Evolutionary conservation across 164 flowering plant genomes (phyloP), one percentile per base, ranked within the genome.

Genomic region (Liquidambar formosana): DNA sequence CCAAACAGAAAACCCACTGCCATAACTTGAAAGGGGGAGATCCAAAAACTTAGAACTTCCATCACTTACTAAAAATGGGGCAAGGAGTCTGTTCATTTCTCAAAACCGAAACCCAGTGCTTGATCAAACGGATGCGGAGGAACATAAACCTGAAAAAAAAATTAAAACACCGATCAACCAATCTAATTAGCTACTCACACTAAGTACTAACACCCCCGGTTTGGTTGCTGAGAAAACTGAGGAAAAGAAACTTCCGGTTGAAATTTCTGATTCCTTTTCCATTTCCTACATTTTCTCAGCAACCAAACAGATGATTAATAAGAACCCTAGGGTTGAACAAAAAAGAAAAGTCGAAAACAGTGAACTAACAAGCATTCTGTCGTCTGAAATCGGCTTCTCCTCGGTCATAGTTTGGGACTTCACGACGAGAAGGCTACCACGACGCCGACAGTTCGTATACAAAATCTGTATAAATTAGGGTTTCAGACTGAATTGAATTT

Each of bases 101-200:
- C 44, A 95, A 84, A 71, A 93, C 91, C 0, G 99, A 91, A 65
- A 95, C 85, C 99, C 99, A 95, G 70, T 95, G 99, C 81, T 93
- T 95, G 72, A 95, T 86, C 82, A 95, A n/a, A 85, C 16, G 97
- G 89, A 80, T 95, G 99, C 5, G 97, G 97, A 8, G 99, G 99
- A 72, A 95, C 99, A 73, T 76, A 88, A 1, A 94, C 99, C 99
- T 94, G 74, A 41, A 72, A n/a, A n/a, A n/a, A n/a, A n/a, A n/a
- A n/a, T n/a, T n/a, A n/a, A n/a, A 57, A 58, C 57, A 5, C 43
- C 47, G 64, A 41, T n/a, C 10, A 18, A 46, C 9, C 10, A 5
- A 12, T 8, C 2, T 4, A 15, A 66, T 38, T 10, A 12, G 27
- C 6, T 54, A 22, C 0, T 14, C 44, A 59, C 33, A 53, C 28